A percentile compares a stretch with the other conserved stretches of the same genome.
Conservation (phyloP, 805 yeast genomes). For the Sungouiella blattae region DNA sequence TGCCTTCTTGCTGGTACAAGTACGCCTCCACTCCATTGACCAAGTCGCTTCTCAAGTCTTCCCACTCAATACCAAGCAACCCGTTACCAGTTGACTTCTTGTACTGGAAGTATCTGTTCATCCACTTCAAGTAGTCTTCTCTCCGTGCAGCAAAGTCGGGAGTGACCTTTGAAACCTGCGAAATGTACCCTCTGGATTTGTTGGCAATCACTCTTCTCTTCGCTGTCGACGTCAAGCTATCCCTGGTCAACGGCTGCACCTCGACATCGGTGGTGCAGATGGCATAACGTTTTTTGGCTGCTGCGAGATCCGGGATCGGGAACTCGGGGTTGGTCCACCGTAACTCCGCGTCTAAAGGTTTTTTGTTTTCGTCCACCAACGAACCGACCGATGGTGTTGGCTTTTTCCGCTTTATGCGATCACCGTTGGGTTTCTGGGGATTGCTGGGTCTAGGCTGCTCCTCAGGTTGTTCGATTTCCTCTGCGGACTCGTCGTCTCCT, state of each 20-base stretch:
- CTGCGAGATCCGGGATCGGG: constrained; percentile 22
- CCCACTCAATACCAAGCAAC: constrained; percentile 41
- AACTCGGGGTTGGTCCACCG: constrained; percentile 15
- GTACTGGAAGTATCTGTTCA: constrained; percentile 32
- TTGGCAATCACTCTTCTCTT: constrained; percentile 18
- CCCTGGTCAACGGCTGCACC: constrained; percentile 11
- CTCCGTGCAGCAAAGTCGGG: constrained; percentile 26
- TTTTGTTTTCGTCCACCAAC: constrained; percentile 10
- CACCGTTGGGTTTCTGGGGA: background rate
- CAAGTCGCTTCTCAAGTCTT: constrained; percentile 37
- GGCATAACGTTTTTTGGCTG: constrained; percentile 2
- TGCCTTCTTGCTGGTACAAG: constrained; percentile 33
- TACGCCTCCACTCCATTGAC: constrained; percentile 34
- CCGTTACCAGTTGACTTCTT: constrained; percentile 34
- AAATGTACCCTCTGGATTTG: constrained; percentile 25
- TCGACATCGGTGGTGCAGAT: constrained; percentile 3
- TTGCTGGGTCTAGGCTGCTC: constrained; percentile 1
- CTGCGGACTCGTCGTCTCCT: constrained; percentile 14
- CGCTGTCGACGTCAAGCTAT: constrained; percentile 17
- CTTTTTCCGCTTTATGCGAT: constrained; percentile 10
- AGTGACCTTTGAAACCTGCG: constrained; percentile 24
- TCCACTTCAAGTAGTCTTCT: constrained; percentile 26
- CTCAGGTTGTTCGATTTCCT: constrained; percentile 9
- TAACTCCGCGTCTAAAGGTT: constrained; percentile 4
- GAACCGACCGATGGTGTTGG: constrained; percentile 15